These are phyloP conservation scores for Pichia sp. DNA, from an alignment of 1,139 yeast genomes.

Conservation along the genomic window DNA sequence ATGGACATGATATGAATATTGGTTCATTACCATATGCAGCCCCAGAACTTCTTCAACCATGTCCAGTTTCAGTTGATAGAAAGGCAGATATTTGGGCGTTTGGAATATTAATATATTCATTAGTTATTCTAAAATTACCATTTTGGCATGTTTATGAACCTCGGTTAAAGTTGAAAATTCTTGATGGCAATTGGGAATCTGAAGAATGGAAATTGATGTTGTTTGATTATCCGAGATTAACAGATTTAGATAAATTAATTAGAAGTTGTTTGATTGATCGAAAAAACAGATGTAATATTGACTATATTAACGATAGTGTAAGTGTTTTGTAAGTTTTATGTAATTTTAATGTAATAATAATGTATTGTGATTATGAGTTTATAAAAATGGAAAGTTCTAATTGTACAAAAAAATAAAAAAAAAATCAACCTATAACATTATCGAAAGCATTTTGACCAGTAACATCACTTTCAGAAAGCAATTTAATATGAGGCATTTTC, in stretches of 20 bases:
- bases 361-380: not conserved
- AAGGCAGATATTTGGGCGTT: constrained; percentile 87
- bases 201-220: constrained; percentile 18
- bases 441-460: constrained; percentile 12
- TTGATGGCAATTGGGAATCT: constrained; percentile 56
- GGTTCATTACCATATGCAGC: constrained; percentile 93
- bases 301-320: constrained; percentile 1
- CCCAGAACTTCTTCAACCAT: constrained; percentile 69
- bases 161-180: constrained; percentile 63
- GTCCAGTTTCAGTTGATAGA: constrained; percentile 59
- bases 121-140: constrained; percentile 71
- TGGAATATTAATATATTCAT: constrained; percentile 70
- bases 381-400: not conserved
- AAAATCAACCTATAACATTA: not conserved
- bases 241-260: constrained; percentile 2
- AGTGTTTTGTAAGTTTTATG: not conserved
- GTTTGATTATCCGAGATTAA: not conserved
- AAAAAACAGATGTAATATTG: constrained; percentile 24
- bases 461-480: constrained; percentile 15
- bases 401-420: not conserved
- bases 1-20: constrained; percentile 37
- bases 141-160: constrained; percentile 82
- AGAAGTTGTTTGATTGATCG: constrained; percentile 21
- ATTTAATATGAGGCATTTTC: constrained; percentile 11
- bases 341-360: not conserved